phyloP scores from a whole-genome alignment of 306 rosid genomes.

The Castanea mollissima region DNA sequence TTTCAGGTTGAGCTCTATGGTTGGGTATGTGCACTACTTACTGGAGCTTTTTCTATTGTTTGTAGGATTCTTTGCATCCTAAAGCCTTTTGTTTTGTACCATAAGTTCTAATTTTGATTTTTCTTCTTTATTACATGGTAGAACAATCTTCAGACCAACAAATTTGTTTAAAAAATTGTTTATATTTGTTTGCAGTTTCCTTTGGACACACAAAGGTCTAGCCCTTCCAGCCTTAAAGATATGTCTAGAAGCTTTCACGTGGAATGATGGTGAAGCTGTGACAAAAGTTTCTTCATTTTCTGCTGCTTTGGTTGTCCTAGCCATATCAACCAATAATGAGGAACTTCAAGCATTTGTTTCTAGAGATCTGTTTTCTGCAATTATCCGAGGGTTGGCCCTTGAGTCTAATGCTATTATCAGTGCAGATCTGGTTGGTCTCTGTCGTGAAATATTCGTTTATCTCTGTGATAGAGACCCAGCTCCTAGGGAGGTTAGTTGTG shows the following conservation, averaged over 20 bases:
- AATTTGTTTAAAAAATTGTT: conserved; percentile 15
- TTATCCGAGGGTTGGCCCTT: conserved; percentile 79
- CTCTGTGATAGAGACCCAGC: conserved; percentile 83
- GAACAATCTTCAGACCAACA: neutral
- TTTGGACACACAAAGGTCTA: conserved; percentile 68
- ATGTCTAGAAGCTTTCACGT: conserved; percentile 71
- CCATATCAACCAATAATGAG: conserved; percentile 49
- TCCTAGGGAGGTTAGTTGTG: conserved; percentile 83
- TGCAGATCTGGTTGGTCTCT: conserved; percentile 80
- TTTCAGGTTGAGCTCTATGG: conserved; percentile 69
- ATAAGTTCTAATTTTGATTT: neutral
- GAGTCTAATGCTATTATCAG: conserved; percentile 91
- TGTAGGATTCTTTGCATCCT: conserved; percentile 7
- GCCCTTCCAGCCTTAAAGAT: conserved; percentile 73
- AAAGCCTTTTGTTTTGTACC: conserved; percentile 3
- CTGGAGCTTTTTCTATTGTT: conserved; percentile 20
- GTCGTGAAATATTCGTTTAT: conserved; percentile 86
- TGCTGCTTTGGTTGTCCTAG: conserved; percentile 58
- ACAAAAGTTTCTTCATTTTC: conserved; percentile 75
- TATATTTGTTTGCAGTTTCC: conserved; percentile 53
- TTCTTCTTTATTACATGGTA: neutral
- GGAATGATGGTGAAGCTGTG: conserved; percentile 91
- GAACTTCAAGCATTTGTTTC: conserved; percentile 76
- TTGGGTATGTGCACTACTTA: conserved; percentile 64
- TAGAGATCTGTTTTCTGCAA: conserved; percentile 79